Evolutionary conservation across 73 alveolate genomes (phyloP).

Genomic region (Paramecium bursaria): DNA sequence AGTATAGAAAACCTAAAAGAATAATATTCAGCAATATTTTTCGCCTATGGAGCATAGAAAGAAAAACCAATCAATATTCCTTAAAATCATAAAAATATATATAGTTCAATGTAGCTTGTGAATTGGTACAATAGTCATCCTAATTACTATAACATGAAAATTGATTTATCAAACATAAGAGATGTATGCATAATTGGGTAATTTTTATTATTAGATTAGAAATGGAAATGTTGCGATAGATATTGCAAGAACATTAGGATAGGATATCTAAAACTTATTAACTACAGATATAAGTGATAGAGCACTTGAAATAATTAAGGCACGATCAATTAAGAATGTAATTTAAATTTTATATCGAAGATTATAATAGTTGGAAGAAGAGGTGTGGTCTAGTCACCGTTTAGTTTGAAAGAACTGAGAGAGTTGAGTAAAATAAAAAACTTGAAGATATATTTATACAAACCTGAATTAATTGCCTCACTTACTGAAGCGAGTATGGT

Average conservation of each 20-base stretch:
- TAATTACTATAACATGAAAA: slow-evolving; percentile 45
- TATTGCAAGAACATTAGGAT: slow-evolving; percentile 77
- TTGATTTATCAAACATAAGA: slow-evolving; percentile 57
- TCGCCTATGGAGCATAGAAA: slow-evolving; percentile 83
- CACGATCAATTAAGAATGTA: slow-evolving; percentile 58
- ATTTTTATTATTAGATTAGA: slow-evolving; percentile 58
- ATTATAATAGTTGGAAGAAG: slow-evolving; percentile 74
- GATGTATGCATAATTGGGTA: slow-evolving; percentile 68
- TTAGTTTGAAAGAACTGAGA: slow-evolving; percentile 71
- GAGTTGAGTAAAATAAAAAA: slow-evolving; percentile 1
- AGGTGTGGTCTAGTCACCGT: slow-evolving; percentile 71
- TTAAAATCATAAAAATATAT: slow-evolving; percentile 60
- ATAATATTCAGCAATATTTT: slow-evolving; percentile 80
- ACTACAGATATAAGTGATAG: slow-evolving; percentile 77
- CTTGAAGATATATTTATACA: slow-evolving; percentile 1
- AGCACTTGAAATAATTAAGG: slow-evolving; percentile 70
- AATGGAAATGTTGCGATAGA: slow-evolving; percentile 93
- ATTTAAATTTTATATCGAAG: slow-evolving; percentile 7
- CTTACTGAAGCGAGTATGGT: slow-evolving; percentile 24
- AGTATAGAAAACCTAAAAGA: slow-evolving; percentile 59
- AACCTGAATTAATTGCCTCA: slow-evolving; percentile 24
- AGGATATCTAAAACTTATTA: slow-evolving; percentile 64
- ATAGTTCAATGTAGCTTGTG: slow-evolving; percentile 74
- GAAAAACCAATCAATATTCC: slow-evolving; percentile 70
- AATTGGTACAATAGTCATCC: slow-evolving; percentile 89